Conservation (phyloP, 2,329 filamentous ascomycete genomes). For the Laburnicola sp. region DNA sequence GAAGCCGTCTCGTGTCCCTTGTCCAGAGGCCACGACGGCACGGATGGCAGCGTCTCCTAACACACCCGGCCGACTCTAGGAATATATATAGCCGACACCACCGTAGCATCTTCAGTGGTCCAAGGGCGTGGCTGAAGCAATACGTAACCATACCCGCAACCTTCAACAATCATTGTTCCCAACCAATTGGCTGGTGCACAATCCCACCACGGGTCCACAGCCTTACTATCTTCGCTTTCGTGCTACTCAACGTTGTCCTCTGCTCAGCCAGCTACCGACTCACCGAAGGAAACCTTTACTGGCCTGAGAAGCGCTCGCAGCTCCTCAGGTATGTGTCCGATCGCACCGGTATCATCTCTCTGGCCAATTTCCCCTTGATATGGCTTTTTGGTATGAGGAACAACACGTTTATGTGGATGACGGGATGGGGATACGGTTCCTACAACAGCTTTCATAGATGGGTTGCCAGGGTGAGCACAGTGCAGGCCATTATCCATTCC, state of each 20-base stretch:
- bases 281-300: constrained; percentile 53
- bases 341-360: constrained; percentile 65
- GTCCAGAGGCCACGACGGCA: constrained; percentile 13
- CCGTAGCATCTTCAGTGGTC: constrained; percentile 2
- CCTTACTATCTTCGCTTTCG: constrained; percentile 50
- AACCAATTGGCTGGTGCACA: constrained; percentile 49
- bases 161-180: constrained; percentile 48
- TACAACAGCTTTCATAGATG: constrained; percentile 71
- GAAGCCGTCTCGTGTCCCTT: constrained; percentile 25
- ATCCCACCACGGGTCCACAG: constrained; percentile 55
- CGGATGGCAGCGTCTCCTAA: constrained; percentile 12
- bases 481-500: constrained; percentile 66
- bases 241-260: constrained; percentile 50
- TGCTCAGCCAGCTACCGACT: constrained; percentile 52
- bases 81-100: neutral
- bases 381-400: constrained; percentile 71
- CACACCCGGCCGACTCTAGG: neutral
- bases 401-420: constrained; percentile 66
- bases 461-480: constrained; percentile 63
- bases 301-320: constrained; percentile 43
- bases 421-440: constrained; percentile 68
- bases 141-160: constrained; percentile 51
- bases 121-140: constrained; percentile 24
- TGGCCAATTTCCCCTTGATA: constrained; percentile 65
- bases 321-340: constrained; percentile 62